Base-by-base conservation (phyloP, 2,329 filamentous ascomycete genomes). In the Colletotrichum destructivum region DNA sequence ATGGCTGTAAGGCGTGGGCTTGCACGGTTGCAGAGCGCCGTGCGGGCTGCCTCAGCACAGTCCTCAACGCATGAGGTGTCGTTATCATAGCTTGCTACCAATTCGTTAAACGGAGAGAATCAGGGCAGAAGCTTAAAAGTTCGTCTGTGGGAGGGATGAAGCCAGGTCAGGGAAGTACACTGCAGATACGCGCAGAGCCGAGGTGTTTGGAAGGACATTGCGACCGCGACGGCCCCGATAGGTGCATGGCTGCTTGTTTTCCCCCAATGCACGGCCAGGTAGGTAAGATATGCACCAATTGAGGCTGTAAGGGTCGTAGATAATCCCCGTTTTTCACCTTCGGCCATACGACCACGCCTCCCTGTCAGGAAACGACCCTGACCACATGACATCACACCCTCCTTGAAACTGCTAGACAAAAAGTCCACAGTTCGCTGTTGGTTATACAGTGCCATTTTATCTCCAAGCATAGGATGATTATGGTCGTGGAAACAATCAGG, bases 21-120 rank as follows among this genome's bases (percentile, higher is more conserved):
- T 47, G 51, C 26, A n/a, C 42, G 4, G n/a, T 68, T 18, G 46
- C 16, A 12, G 52, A 15, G 8, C 21, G 46, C 47, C 49, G 42
- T 44, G 47, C 23, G 31, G 42, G 52, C 9, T 38, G 63, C 31
- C 23, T 52, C 4, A 54, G 44, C 38, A 56, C n/a, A n/a, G 44
- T 64, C 64, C 38, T 56, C 21, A 46, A 40, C 23, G 26, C n/a
- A 55, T 54, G 55, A 38, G 40, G 15, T 35, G 46, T 4, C 47
- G n/a, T n/a, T 42, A 38, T 46, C 67, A 66, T 69, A n/a, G 21
- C 8, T 42, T 64, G 31, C 49, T 21, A 12, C 42, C 49, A 56
- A 11, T 44, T n/a, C 38, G 12, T 44, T 8, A 26, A 38, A 8
- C 16, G 38, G 35, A 1, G 38, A 54, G 61, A 15, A 52, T 42